Conservation (phyloP, 345 rosid genomes). For the Triadica sebifera region DNA sequence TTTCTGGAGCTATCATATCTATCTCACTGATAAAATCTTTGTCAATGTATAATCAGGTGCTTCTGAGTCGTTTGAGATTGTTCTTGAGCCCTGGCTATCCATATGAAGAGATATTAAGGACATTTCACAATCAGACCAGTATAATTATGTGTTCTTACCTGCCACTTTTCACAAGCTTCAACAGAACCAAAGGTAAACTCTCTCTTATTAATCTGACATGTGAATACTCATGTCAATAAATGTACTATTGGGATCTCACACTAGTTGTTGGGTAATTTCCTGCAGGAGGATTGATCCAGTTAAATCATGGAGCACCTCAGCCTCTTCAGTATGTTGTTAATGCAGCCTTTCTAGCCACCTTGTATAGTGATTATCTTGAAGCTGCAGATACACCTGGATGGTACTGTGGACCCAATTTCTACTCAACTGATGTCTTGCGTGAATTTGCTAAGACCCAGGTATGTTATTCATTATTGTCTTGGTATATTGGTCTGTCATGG, state of each 20-base stretch:
- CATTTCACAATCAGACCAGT: conserved; percentile 88
- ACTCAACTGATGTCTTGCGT: conserved; percentile 61
- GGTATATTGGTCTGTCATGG: conserved; percentile 1
- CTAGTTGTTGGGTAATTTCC: conserved; percentile 13
- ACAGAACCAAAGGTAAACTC: conserved; percentile 62
- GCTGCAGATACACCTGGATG: conserved; percentile 98
- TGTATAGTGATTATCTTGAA: conserved; percentile 86
- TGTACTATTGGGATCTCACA: conserved; percentile 21
- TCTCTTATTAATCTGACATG: background rate
- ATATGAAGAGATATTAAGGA: conserved; percentile 77
- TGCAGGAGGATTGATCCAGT: conserved; percentile 78
- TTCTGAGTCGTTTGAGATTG: conserved; percentile 75
- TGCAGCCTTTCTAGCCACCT: conserved; percentile 84
- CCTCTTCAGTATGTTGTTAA: conserved; percentile 89
- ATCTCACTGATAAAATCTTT: conserved; percentile 10
- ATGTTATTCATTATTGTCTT: conserved; percentile 10
- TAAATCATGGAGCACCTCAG: conserved; percentile 94
- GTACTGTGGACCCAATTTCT: conserved; percentile 94
- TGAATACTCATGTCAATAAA: background rate
- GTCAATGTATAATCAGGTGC: conserved; percentile 45
- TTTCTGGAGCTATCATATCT: background rate
- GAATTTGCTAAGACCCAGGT: conserved; percentile 88
- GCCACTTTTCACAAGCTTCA: conserved; percentile 61
- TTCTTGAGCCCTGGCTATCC: conserved; percentile 95
- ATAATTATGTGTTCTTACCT: conserved; percentile 78